Evolutionary conservation across 2,329 filamentous ascomycete genomes (phyloP), one percentile per base, ranked within the genome.

Genomic region (Incumbomyces lentus): DNA sequence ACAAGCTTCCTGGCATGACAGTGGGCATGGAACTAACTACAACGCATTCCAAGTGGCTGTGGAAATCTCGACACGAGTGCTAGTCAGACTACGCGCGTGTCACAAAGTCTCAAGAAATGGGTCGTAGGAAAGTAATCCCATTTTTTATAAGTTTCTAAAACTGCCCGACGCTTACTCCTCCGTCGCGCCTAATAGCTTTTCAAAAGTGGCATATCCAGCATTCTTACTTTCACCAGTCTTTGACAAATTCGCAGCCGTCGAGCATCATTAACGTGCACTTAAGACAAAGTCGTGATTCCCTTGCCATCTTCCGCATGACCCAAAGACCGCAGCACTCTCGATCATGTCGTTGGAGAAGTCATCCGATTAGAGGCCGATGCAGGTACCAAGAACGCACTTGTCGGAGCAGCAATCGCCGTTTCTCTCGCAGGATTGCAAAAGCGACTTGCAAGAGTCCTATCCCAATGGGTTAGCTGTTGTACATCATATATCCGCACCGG

Each of bases 351-450:
- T 35, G 33, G 16, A 35, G 33, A 35, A n/a, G 4, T 35, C 33
- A 11, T n/a, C 33, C 12, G 11, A 5, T 40, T 30, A 40, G 10
- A 22, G 12, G 22, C 16, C 38, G 17, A 40, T 6, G 40, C 40
- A 43, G 8, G 3, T 17, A 13, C 40, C 40, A 14, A 36, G 32
- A 30, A 46, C n/a, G 31, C 43, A 39, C 6, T 18, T 19, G 14
- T 46, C 30, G 35, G 44, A 40, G 44, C 26, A 22, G 36, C 44
- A 46, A 12, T 34, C 26, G n/a, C 16, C 22, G 22, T 43, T 32
- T 16, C 32, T 14, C 14, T 30, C 32, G 44, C 40, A 43, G 8
- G 39, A 31, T 29, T 26, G 26, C 12, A 41, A n/a, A 12, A 41
- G 18, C 13, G 18, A 19, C 17, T 41, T 26, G 39, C 39, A 41